Evolutionary conservation across 352 stramenopile genomes (phyloP), one percentile per base, ranked within the genome.

Genomic region (Pythium plurisporium): DNA sequence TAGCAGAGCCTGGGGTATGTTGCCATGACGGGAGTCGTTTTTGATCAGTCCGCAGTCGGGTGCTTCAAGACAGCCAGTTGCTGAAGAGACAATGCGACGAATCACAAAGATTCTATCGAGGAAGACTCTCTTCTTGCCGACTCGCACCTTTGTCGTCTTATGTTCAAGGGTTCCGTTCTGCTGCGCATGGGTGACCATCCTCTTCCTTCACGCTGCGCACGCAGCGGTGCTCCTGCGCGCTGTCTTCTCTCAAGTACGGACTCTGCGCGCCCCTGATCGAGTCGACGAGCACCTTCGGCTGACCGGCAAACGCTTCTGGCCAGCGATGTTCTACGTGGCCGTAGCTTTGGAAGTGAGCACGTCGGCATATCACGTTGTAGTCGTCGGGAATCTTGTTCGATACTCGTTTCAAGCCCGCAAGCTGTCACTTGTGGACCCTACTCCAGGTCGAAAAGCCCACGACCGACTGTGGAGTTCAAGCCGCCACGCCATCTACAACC

Each of bases 121-220:
- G 3, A 17, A 40, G 11, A 17, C 33, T 11, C 33, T 40, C 33
- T 40, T 40, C 33, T 40, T 40, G 4, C 11, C 33, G 11, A 20
- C 33, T 4, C 33, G 33, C 4, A 17, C 5, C 11, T 40, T 40
- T 17, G 33, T 20, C 26, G 44, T 52, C 15, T 26, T 26, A 23
- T 52, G 44, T 29, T 20, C 44, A 5, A 23, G 27, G 1, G 33
- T 33, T 33, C 22, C 34, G 15, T 52, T 52, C n/a, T 20, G 44
- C 2, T 40, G 33, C 25, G 44, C 44, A n/a, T 52, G 44, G 44
- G 12, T 52, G n/a, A 37, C 34, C 27, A 52, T 52, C 44, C 17
- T 37, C 6, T 41, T 52, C 17, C n/a, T 52, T 4, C 44, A 52
- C 27, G 33, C 23, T 7, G 27, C 44, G 17, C 44, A 52, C 27